phyloP scores from a whole-genome alignment of 2,329 filamentous ascomycete species.

The Fusarium chaquense region DNA sequence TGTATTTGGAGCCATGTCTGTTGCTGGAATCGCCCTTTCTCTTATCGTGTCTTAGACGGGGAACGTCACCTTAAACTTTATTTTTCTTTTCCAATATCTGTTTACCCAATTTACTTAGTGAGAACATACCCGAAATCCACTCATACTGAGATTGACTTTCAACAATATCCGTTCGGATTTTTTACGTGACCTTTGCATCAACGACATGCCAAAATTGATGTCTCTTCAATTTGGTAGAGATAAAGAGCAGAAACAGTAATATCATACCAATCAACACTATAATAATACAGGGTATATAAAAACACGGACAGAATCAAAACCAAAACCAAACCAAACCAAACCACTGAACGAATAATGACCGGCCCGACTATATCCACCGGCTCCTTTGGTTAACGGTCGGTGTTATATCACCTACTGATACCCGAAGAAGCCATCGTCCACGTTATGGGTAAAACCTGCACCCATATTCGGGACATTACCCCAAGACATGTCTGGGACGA shows the following conservation, averaged over 20 bases:
- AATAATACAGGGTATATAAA: neutral
- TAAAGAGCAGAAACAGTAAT: neutral
- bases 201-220: neutral
- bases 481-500: too few species aligned
- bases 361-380: neutral
- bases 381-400: neutral
- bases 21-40: constrained; percentile 3
- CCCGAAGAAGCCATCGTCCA: too few species aligned
- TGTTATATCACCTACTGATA: neutral
- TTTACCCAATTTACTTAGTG: neutral
- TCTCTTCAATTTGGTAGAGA: rapidly evolving
- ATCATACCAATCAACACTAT: neutral
- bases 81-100: neutral
- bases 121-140: neutral
- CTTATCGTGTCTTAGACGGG: neutral
- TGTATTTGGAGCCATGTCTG: constrained; percentile 5
- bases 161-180: too few species aligned
- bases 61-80: too few species aligned
- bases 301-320: neutral
- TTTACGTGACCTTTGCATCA: neutral
- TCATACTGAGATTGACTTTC: neutral
- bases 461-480: neutral
- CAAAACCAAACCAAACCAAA: neutral
- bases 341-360: neutral
- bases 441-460: neutral